Conservation (phyloP, 208 protist species). For the Acanthamoeba quina region DNA sequence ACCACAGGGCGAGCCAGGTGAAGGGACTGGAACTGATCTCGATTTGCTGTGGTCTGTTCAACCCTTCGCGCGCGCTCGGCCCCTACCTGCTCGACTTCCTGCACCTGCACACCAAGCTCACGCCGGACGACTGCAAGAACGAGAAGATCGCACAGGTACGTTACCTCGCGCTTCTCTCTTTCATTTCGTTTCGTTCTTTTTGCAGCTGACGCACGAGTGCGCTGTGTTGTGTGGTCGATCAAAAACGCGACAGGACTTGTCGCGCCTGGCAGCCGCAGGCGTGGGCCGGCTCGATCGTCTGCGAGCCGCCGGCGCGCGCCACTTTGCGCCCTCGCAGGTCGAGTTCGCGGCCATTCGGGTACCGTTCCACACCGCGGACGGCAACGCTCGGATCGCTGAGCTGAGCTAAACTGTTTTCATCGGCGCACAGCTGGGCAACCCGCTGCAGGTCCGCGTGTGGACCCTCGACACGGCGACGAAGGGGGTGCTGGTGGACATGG, state of each 20-base stretch:
- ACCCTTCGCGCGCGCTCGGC: constrained; percentile 6
- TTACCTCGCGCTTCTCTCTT: neutral
- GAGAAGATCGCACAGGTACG: neutral
- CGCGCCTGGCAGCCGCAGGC: neutral
- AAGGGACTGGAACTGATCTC: constrained; percentile 44
- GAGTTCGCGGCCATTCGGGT: constrained; percentile 38
- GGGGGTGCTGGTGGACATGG: constrained; percentile 54
- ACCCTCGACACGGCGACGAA: constrained; percentile 52
- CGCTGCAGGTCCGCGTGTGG: constrained; percentile 35
- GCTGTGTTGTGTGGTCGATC: neutral
- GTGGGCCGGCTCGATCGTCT: constrained; percentile 32
- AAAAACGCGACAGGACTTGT: neutral
- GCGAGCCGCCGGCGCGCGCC: neutral
- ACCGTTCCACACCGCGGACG: neutral
- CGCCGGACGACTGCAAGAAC: neutral
- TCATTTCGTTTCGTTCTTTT: neutral
- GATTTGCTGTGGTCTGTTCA: constrained; percentile 46
- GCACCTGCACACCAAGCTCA: constrained; percentile 52
- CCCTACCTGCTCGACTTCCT: constrained; percentile 68
- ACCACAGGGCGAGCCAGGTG: constrained; percentile 31
- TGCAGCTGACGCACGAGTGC: too few species aligned
- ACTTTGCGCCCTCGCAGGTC: constrained; percentile 54
- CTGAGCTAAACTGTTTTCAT: too few species aligned
- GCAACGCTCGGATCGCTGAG: too few species aligned
- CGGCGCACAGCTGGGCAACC: neutral